Evolutionary conservation across 768 basidiomycete species (phyloP).

Genomic region (Mycena vulgaris): DNA sequence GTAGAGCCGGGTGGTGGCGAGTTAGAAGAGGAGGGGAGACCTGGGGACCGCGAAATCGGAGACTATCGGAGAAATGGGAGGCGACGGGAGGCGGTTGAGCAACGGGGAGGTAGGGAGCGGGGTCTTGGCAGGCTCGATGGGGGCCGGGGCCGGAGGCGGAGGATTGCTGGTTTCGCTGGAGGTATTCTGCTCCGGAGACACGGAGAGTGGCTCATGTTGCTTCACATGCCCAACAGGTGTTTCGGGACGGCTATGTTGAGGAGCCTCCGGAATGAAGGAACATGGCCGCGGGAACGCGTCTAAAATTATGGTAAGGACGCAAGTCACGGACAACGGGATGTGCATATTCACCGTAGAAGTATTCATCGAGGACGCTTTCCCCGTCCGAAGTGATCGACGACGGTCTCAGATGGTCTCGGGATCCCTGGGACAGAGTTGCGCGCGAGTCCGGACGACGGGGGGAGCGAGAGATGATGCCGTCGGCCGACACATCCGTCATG

Average conservation of each 20-base stretch:
- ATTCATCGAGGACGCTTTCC: conserved; percentile 52
- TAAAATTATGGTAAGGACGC: conserved; percentile 30
- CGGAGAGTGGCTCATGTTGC: background rate
- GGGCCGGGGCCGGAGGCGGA: background rate
- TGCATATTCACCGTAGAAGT: conserved; percentile 51
- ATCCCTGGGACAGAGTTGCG: conserved; percentile 1
- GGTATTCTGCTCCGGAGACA: background rate
- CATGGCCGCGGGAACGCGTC: conserved; percentile 61
- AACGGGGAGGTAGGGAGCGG: conserved; percentile 9
- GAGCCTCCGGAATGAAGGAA: conserved; percentile 50
- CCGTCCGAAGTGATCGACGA: conserved; percentile 40
- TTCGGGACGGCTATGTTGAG: conserved; percentile 37
- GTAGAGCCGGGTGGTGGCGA: conserved; percentile 23
- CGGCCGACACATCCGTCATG: conserved; percentile 55
- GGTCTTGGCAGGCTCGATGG: conserved; percentile 6
- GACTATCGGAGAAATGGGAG: conserved; percentile 39
- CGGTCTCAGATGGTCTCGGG: background rate
- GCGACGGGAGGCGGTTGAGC: conserved; percentile 29
- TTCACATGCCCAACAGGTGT: background rate
- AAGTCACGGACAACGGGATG: background rate
- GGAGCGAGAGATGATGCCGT: conserved; percentile 53
- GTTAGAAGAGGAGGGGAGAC: conserved; percentile 15
- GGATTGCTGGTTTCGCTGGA: too few relatives aligned
- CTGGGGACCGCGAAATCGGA: conserved; percentile 28
- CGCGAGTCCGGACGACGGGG: conserved; percentile 27